Evolutionary conservation across 192 early-diverging fungal genomes (phyloP).

Genomic region (Umbelopsis ramanniana): DNA sequence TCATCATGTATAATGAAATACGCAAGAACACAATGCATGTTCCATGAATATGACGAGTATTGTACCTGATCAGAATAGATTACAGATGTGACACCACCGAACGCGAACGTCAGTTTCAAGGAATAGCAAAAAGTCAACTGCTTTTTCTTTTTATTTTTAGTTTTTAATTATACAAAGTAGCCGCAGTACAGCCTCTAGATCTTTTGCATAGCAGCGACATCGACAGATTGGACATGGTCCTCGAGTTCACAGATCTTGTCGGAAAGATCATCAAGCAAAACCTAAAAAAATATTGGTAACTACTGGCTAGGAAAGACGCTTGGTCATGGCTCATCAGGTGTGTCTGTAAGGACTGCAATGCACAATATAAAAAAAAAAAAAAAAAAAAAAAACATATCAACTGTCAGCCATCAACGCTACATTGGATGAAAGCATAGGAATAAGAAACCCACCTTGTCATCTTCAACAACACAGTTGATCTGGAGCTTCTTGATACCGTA

Average conservation of each 20-base stretch:
- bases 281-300: conserved; percentile 63
- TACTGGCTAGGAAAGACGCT: conserved; percentile 69
- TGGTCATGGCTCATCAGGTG: conserved; percentile 69
- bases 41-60: not conserved
- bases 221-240: conserved; percentile 92
- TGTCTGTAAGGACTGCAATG: not conserved
- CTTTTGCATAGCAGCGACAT: conserved; percentile 89
- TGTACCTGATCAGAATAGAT: no score
- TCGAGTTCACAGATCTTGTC: conserved; percentile 82
- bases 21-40: not conserved
- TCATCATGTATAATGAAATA: not conserved
- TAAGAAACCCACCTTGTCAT: conserved; percentile 64
- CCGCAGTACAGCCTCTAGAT: conserved; percentile 56
- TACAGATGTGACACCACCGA: no score
- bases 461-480: conserved; percentile 91
- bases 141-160: conserved; percentile 6
- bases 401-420: no score
- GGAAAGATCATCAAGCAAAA: conserved; percentile 80
- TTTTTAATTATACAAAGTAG: conserved; percentile 21
- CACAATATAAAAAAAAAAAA: not conserved
- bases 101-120: not conserved
- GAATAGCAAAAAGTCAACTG: not conserved
- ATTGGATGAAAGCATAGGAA: not conserved
- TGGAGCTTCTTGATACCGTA: conserved; percentile 97
- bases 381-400: not conserved